A percentile compares a stretch with the other conserved stretches of the same genome.
phyloP scores from a whole-genome alignment of 2,329 filamentous ascomycete species.

The Fusarium protoensiforme region DNA sequence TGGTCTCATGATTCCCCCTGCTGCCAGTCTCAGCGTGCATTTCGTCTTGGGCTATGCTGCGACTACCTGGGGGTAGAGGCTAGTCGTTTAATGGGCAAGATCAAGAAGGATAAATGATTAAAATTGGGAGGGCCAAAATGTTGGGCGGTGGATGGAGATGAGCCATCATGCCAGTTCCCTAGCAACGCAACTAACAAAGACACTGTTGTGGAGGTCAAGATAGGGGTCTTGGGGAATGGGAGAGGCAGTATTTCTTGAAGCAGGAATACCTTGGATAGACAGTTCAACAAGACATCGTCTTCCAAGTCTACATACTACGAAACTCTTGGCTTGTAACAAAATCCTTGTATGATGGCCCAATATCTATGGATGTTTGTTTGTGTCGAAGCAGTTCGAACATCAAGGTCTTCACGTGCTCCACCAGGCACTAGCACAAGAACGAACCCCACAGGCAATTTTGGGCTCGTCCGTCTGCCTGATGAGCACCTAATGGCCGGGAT shows the following conservation, averaged over 20 bases:
- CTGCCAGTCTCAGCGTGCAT: slow-evolving; percentile 11
- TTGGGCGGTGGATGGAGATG: slow-evolving; percentile 1
- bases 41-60: neutral
- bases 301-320: neutral
- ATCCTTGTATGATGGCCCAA: neutral
- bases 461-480: neutral
- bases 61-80: neutral
- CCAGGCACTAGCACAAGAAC: neutral
- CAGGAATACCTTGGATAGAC: neutral
- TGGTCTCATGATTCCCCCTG: slow-evolving; percentile 28
- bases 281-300: neutral
- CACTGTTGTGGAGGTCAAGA: neutral
- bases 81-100: slow-evolving; percentile 1
- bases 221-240: neutral
- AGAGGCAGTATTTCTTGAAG: neutral
- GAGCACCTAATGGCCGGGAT: neutral
- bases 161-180: slow-evolving; percentile 4
- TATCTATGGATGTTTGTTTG: neutral
- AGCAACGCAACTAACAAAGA: slow-evolving; percentile 19
- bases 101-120: neutral
- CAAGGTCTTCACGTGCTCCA: slow-evolving; percentile 12
- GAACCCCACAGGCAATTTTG: slow-evolving; percentile 32
- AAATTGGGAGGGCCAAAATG: neutral
- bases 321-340: neutral
- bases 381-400: neutral